Base-by-base conservation (phyloP, 192 early-diverging fungal species). In the Helicostylum pulchrum region DNA sequence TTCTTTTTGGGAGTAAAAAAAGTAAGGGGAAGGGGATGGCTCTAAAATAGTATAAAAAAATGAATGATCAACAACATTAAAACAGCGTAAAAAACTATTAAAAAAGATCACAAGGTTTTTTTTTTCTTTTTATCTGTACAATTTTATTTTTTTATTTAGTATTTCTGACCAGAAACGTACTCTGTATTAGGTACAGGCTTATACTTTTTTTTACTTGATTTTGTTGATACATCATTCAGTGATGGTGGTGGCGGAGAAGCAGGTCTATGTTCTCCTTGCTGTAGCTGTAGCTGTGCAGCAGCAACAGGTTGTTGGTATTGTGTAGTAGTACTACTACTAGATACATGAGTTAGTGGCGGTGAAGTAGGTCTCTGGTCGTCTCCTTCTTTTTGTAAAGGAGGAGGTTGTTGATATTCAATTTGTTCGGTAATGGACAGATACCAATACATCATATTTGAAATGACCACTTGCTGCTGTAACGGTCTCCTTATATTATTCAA, bases 391-490 rank as follows among this genome's bases (percentile, higher is more conserved):
- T 26, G 26, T 26, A 26, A 0, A 26, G 26, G 26, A n/a, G n/a
- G n/a, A n/a, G n/a, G 45, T n/a, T 47, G n/a, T 48, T 48, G 12
- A 9, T 48, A 19, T 15, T 48, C 12, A 0, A 48, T 14, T 48
- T 9, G 46, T 48, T 48, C 9, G 4, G 12, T 17, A 19, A 48
- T 48, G 6, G 84, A 83, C 53, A 91, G 70, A 71, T 91, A 91
- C 85, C 87, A 89, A 68, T 88, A 89, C 83, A 91, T 86, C 83
- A 91, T 84, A 58, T 91, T 91, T 3, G 88, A 88, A 46, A 91
- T 81, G 61, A 88, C 66, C 12, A 91, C 90, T 72, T 91, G 90
- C 43, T 91, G 85, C 42, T 83, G 75, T 17, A 91, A 63, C 7
- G 90, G 90, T 1, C 90, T 84, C 7, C 87, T 75, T 19, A 86